Base-by-base conservation (phyloP, 169 alveolate genomes). In the Blepharisma undulans region DNA sequence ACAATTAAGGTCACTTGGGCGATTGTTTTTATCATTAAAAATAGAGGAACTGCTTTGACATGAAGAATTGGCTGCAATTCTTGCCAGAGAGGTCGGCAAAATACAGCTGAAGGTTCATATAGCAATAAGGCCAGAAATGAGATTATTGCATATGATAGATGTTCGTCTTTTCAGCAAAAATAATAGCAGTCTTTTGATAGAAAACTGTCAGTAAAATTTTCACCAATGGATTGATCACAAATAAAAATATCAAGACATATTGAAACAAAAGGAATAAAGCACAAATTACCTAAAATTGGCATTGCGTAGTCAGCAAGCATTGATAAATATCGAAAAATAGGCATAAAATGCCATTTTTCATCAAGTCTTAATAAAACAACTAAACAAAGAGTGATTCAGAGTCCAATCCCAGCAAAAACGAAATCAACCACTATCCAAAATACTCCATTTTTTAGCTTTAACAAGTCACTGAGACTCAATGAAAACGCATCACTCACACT, bases 1-100 rank as follows among this genome's bases (percentile, higher is more conserved):
- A 34, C 92, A 6, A 88, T 76, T 16, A 88, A 27, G n/a, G 77
- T 61, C 0, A 88, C 59, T 59, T 88, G 87, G 30, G 76, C 59
- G 14, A 29, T 25, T 16, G 92, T 88, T 33, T 88, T 88, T 33
- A 88, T n/a, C 74, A 88, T n/a, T 21, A 88, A 72, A 33, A 88
- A 88, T 27, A 36, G n/a, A 1, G 92, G 92, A 5, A 74, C 77
- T 27, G 59, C 59, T 72, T 33, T 74, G 0, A 88, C 25, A 18
- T 88, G 74, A 2, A 88, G 30, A 21, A 88, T 88, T 30, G 92
- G 74, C 12, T 61, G 29, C n/a, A 72, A 48, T 76, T 88, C 77
- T 48, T 88, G 79, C 92, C 92, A 88, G 7, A 48, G 66, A 48
- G 80, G 80, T 5, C 80, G 8, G 29, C 80, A 74, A 29, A 25